Conservation (phyloP, 768 basidiomycete genomes). For the Trametes elegans region DNA sequence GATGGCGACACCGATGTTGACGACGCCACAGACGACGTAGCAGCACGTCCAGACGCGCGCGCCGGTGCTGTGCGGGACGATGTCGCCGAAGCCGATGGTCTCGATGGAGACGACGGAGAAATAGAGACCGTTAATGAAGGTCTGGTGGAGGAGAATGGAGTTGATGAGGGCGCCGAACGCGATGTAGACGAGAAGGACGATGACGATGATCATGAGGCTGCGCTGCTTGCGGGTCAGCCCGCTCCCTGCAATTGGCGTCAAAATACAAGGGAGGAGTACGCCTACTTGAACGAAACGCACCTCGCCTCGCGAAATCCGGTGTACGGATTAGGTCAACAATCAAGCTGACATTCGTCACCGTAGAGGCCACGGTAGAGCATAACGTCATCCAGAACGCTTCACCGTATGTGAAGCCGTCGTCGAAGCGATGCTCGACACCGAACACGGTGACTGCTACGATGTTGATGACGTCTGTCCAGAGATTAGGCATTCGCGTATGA, state of each 20-base stretch:
- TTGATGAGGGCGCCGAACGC: constrained; percentile 68
- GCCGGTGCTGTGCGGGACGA: constrained; percentile 48
- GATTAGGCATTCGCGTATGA: neutral
- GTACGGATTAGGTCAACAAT: constrained; percentile 59
- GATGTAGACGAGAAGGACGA: constrained; percentile 69
- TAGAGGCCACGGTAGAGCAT: constrained; percentile 67
- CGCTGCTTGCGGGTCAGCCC: constrained; percentile 81
- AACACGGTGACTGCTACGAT: constrained; percentile 57
- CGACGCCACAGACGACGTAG: constrained; percentile 58
- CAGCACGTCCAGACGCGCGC: constrained; percentile 59
- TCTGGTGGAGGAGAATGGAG: constrained; percentile 48
- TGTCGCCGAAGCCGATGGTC: constrained; percentile 72
- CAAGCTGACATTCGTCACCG: constrained; percentile 65
- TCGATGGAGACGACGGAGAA: constrained; percentile 75
- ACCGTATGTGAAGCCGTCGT: constrained; percentile 69
- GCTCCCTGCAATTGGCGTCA: constrained; percentile 46
- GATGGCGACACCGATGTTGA: constrained; percentile 56
- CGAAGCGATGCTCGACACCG: constrained; percentile 55
- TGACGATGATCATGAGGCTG: constrained; percentile 75
- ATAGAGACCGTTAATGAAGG: constrained; percentile 75
- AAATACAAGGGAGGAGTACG: neutral
- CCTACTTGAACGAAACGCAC: constrained; percentile 33
- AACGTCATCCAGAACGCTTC: constrained; percentile 74
- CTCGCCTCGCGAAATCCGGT: constrained; percentile 60
- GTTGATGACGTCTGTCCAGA: constrained; percentile 62